Evolutionary conservation across 768 basidiomycete species (phyloP), one percentile per base, ranked within the genome.

Genomic region (Auricularia cornea): DNA sequence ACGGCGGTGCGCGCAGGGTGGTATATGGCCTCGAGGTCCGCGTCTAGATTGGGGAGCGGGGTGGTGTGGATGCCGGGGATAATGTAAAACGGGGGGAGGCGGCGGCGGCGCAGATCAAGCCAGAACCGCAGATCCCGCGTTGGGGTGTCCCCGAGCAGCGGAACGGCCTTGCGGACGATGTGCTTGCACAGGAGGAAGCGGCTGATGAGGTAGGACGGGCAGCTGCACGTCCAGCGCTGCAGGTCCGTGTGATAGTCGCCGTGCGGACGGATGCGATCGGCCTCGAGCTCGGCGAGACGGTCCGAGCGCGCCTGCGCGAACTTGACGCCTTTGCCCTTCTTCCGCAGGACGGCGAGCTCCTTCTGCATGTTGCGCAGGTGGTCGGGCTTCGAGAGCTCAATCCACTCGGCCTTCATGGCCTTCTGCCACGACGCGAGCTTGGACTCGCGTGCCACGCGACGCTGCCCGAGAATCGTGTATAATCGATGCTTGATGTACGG

Each of bases 151-250:
- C 44, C 44, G 6, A 48, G 44, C 6, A 48, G 16, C 20, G 44
- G 44, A 6, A 6, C 44, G 44, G 23, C 44, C 12, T 10, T 44
- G 20, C 67, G 56, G 28, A 70, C 56, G 26, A 70, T 65, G 48
- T 70, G 69, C 60, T 70, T 68, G 63, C 68, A 70, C 4, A 66
- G 32, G 29, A 70, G 44, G 59, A 68, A 70, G 18, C 60, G 63
- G 59, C 66, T 68, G 52, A 65, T 66, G 60, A 66, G 64, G 52
- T 66, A 66, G 18, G 29, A 28, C 12, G 60, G 65, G 60, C 69
- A 70, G 62, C 65, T 66, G 59, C 70, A 71, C 5, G 64, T 67
- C 70, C 69, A 69, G 35, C 41, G 51, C 6, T 69, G 23, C 29
- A 67, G 56, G 29, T 66, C 60, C 0, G 70, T 70, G 4, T 62